These are phyloP conservation scores for Cucurbita maxima DNA, from an alignment of 306 rosid genomes.

Conservation along the genomic window DNA sequence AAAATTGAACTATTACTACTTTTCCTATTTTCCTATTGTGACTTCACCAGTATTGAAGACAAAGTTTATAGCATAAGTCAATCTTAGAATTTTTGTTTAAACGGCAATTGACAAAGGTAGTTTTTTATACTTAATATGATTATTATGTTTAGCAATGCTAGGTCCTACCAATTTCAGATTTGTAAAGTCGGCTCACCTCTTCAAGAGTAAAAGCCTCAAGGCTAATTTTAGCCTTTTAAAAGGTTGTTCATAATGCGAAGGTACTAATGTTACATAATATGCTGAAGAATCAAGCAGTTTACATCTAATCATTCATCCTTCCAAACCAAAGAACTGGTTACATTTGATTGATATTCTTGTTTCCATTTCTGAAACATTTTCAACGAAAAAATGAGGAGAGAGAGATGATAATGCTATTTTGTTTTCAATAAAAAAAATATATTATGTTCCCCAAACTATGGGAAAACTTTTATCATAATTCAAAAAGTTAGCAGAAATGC, in stretches of 20 bases:
- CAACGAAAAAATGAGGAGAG: neutral
- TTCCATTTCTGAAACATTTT: neutral
- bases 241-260: neutral
- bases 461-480: neutral
- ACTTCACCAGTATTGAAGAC: neutral
- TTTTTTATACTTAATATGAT: neutral
- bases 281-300: neutral
- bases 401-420: neutral
- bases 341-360: neutral
- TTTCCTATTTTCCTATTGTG: neutral
- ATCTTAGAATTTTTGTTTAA: neutral
- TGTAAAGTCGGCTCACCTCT: neutral
- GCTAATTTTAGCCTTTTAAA: neutral
- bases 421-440: neutral
- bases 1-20: neutral
- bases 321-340: neutral
- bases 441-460: neutral
- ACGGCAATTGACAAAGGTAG: neutral
- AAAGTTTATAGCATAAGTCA: neutral
- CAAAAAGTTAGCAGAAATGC: neutral
- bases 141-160: neutral
- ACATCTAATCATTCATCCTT: neutral
- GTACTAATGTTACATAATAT: neutral
- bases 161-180: neutral
- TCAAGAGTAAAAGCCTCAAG: neutral